Evolutionary conservation across 345 rosid genomes (phyloP).

Genomic region (Populus euphratica): DNA sequence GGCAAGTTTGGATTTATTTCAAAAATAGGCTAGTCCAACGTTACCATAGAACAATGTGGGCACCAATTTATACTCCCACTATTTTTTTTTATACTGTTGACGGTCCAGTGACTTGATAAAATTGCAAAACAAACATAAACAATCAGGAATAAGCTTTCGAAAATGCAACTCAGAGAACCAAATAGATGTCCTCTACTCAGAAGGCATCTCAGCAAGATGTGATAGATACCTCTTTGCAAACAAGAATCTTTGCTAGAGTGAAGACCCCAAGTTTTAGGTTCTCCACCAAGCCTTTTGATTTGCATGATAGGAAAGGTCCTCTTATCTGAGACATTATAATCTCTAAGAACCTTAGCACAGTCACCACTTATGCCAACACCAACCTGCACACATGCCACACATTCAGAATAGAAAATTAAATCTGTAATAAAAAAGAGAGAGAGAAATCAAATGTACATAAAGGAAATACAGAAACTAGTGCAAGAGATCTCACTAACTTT

Average conservation of each 20-base stretch:
- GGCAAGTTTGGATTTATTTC: background rate
- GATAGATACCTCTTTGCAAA: conserved; percentile 60
- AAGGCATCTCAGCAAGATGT: background rate
- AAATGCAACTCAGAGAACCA: too few relatives aligned
- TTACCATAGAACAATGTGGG: background rate
- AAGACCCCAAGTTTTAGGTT: conserved; percentile 51
- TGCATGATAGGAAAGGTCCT: conserved; percentile 71
- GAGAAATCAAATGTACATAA: background rate
- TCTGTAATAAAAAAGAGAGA: background rate
- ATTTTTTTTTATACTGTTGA: background rate
- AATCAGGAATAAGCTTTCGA: background rate
- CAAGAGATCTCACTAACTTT: conserved; percentile 45
- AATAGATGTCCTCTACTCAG: background rate
- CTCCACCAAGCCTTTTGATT: conserved; percentile 51
- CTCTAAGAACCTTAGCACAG: conserved; percentile 57
- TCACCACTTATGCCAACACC: conserved; percentile 72
- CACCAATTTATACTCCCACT: background rate
- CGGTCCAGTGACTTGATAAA: background rate
- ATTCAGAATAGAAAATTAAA: background rate
- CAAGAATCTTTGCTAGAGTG: conserved; percentile 57
- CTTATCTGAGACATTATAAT: conserved; percentile 63
- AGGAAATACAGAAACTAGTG: conserved; percentile 3
- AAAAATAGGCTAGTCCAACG: background rate
- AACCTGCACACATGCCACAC: conserved; percentile 38
- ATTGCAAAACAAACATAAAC: background rate